These are phyloP conservation scores for Populus hybrid DNA, from an alignment of 441 rosid genomes.

Conservation along the genomic window DNA sequence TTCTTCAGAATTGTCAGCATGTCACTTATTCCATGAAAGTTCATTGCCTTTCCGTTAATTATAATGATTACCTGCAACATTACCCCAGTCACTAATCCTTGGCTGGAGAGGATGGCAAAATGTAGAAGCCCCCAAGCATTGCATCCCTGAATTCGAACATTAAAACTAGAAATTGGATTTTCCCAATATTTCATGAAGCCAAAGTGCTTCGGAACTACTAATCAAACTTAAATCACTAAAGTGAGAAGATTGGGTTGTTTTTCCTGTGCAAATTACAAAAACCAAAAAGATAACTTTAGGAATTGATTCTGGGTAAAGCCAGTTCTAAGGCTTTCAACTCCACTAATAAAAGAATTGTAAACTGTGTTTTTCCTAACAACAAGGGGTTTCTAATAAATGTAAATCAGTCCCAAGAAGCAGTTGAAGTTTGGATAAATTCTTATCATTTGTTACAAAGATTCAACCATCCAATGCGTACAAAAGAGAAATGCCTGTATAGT, in stretches of 20 bases:
- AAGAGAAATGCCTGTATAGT: neutral
- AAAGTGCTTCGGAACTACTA: slow-evolving; percentile 11
- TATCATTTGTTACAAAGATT: neutral
- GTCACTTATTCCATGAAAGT: slow-evolving; percentile 4
- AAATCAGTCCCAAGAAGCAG: neutral
- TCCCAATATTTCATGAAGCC: slow-evolving; percentile 19
- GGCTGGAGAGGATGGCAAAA: slow-evolving; percentile 98
- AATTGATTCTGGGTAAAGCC: neutral
- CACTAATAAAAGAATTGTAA: neutral
- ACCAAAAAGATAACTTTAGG: neutral
- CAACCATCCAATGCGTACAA: neutral
- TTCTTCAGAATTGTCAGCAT: neutral
- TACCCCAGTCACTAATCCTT: slow-evolving; percentile 92
- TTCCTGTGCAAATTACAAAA: neutral
- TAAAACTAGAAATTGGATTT: slow-evolving; percentile 59
- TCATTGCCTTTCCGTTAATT: neutral
- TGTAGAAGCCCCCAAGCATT: slow-evolving; percentile 91
- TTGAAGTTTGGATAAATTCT: neutral
- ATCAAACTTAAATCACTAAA: neutral
- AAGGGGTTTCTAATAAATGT: neutral
- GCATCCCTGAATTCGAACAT: slow-evolving; percentile 98
- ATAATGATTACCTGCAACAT: slow-evolving; percentile 66
- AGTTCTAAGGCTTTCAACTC: neutral
- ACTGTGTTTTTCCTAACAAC: neutral
- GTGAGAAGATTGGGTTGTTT: slow-evolving; percentile 14